Evolutionary conservation across 2,329 filamentous ascomycete species (phyloP).

Genomic region (Xylariaceae sp.): DNA sequence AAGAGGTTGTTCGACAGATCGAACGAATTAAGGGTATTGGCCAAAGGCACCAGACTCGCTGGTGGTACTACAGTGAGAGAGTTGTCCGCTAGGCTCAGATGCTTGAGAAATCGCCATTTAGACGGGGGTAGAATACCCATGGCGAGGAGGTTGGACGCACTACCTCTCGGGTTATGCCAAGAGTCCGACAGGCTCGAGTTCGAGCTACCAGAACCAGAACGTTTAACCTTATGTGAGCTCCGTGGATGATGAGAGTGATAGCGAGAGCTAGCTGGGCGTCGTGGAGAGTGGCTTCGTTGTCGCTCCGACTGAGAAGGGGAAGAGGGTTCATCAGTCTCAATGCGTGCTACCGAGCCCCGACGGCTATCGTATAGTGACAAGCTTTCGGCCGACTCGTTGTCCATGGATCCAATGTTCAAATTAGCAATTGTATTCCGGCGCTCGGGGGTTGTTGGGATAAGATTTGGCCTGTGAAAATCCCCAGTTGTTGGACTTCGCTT

Average conservation of each 20-base stretch:
- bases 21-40: conserved; percentile 84
- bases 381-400: conserved; percentile 45
- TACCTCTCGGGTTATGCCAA: conserved; percentile 63
- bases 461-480: conserved; percentile 64
- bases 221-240: conserved; percentile 68
- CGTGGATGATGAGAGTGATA: conserved; percentile 65
- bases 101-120: conserved; percentile 93
- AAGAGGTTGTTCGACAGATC: conserved; percentile 93
- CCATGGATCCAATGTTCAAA: conserved; percentile 56
- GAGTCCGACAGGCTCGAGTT: conserved; percentile 71
- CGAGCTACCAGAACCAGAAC: conserved; percentile 89
- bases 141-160: conserved; percentile 72
- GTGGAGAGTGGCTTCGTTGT: conserved; percentile 76
- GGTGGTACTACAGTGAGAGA: conserved; percentile 75
- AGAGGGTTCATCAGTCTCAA: conserved; percentile 46
- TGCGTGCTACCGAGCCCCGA: conserved; percentile 43
- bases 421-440: conserved; percentile 45
- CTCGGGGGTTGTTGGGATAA: conserved; percentile 62
- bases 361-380: conserved; percentile 33
- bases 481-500: conserved; percentile 60
- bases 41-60: conserved; percentile 72
- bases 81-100: conserved; percentile 90
- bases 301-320: conserved; percentile 44
- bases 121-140: conserved; percentile 71
- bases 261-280: conserved; percentile 70